These are phyloP conservation scores for Suillus plorans DNA, from an alignment of 768 basidiomycete genomes.

Conservation along the genomic window DNA sequence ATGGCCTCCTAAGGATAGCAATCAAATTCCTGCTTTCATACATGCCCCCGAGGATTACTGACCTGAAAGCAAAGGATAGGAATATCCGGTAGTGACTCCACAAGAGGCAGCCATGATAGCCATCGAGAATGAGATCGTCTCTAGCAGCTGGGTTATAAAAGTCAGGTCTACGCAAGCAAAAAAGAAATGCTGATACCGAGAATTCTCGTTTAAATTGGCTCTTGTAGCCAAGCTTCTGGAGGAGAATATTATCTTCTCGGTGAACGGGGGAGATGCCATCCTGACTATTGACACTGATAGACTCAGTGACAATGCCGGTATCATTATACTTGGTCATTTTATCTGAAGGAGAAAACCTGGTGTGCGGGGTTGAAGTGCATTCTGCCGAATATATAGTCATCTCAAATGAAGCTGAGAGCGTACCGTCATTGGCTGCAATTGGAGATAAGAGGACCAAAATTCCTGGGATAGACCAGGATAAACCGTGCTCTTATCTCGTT, in stretches of 20 bases:
- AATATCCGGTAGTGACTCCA: conserved; percentile 21
- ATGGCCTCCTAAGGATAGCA: conserved; percentile 17
- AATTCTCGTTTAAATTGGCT: conserved; percentile 27
- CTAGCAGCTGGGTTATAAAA: conserved; percentile 15
- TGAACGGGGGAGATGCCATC: conserved; percentile 14
- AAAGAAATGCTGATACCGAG: conserved; percentile 11
- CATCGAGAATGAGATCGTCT: conserved; percentile 25
- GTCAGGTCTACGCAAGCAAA: background rate
- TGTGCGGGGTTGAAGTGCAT: background rate
- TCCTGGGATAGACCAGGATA: background rate
- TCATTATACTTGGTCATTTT: conserved; percentile 11
- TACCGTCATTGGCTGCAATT: background rate
- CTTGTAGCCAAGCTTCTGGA: conserved; percentile 26
- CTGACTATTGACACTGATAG: conserved; percentile 2
- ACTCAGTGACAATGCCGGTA: conserved; percentile 2
- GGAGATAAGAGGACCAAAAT: background rate
- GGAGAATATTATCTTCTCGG: conserved; percentile 16
- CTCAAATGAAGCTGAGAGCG: too few species aligned
- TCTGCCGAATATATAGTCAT: background rate
- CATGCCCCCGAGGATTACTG: background rate
- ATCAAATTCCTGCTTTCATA: background rate
- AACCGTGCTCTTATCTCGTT: background rate
- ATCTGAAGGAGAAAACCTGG: background rate
- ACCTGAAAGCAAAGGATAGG: conserved; percentile 19
- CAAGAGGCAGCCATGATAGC: conserved; percentile 23